phyloP scores from a whole-genome alignment of 1,139 yeast genomes.

The Yamadazyma triangularis region DNA sequence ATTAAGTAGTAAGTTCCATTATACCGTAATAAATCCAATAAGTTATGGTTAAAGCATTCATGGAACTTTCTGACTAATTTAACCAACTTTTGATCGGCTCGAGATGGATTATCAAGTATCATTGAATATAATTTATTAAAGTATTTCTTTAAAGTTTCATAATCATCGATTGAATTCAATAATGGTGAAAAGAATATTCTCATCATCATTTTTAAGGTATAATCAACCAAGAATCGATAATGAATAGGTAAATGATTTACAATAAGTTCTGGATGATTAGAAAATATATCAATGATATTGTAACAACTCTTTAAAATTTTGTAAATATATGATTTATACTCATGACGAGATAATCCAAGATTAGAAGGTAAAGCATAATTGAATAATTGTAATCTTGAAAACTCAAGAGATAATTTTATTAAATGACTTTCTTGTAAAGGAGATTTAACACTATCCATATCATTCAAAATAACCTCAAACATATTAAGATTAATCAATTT shows the following conservation, averaged over 20 bases:
- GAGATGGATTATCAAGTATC: constrained; percentile 15
- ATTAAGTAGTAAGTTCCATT: constrained; percentile 26
- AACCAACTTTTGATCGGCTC: constrained; percentile 23
- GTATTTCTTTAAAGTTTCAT: constrained; percentile 23
- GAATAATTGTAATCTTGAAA: constrained; percentile 38
- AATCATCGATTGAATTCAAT: constrained; percentile 26
- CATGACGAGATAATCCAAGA: constrained; percentile 21
- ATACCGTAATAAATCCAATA: constrained; percentile 7
- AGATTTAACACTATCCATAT: constrained; percentile 18
- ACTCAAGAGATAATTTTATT: constrained; percentile 34
- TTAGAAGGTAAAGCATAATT: constrained; percentile 31
- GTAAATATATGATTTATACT: constrained; percentile 25
- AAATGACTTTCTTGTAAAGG: too few relatives aligned
- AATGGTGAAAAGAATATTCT: constrained; percentile 37
- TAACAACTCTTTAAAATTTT: constrained; percentile 31
- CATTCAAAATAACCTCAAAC: constrained; percentile 40
- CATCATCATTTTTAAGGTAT: constrained; percentile 27
- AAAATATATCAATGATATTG: constrained; percentile 20
- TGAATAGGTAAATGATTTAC: constrained; percentile 38
- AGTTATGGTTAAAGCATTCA: constrained; percentile 11
- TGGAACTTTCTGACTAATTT: constrained; percentile 30
- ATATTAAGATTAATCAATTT: constrained; percentile 37
- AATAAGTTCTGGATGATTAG: constrained; percentile 12
- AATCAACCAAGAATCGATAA: constrained; percentile 36
- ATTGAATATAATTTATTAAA: constrained; percentile 24